These are phyloP conservation scores for Lasiosphaeria ovina DNA, from an alignment of 495 filamentous ascomycete species.

Conservation along the genomic window DNA sequence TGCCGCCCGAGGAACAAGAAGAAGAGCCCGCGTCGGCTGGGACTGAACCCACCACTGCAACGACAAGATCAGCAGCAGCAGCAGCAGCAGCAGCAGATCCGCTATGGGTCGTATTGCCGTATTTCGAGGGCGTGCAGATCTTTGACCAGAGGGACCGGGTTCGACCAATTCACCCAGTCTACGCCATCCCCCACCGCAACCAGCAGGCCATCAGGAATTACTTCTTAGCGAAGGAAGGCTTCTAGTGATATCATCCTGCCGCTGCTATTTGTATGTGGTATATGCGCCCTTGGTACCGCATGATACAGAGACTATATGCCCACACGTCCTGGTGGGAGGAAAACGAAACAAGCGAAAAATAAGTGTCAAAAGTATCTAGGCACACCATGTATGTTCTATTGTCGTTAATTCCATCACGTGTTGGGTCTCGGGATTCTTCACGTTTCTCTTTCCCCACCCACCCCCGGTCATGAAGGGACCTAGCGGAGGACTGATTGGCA, in stretches of 20 bases:
- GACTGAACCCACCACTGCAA: too few species aligned
- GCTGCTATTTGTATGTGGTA: too few species aligned
- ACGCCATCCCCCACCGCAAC: slow-evolving; percentile 71
- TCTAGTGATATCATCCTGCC: slow-evolving; percentile 31
- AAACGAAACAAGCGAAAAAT: slow-evolving; percentile 1
- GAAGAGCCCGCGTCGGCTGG: neutral
- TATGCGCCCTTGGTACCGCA: too few species aligned
- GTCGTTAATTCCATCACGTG: slow-evolving; percentile 9
- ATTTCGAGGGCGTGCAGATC: slow-evolving; percentile 47
- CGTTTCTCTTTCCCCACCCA: neutral
- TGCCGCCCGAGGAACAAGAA: slow-evolving; percentile 27
- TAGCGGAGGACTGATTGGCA: neutral
- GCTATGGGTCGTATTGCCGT: slow-evolving; percentile 58
- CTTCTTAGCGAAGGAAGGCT: slow-evolving; percentile 57
- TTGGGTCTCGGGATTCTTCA: slow-evolving; percentile 11
- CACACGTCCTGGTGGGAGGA: neutral
- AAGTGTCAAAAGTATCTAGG: neutral
- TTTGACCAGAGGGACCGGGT: slow-evolving; percentile 54
- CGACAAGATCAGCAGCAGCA: too few species aligned
- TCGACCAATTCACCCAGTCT: slow-evolving; percentile 72
- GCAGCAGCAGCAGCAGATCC: slow-evolving; percentile 13
- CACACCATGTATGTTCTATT: neutral
- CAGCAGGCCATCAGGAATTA: slow-evolving; percentile 63
- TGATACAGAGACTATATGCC: too few species aligned
- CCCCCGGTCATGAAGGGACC: neutral